phyloP scores from a whole-genome alignment of 1,284 basidiomycete genomes.

The Cryptococcus sp. region DNA sequence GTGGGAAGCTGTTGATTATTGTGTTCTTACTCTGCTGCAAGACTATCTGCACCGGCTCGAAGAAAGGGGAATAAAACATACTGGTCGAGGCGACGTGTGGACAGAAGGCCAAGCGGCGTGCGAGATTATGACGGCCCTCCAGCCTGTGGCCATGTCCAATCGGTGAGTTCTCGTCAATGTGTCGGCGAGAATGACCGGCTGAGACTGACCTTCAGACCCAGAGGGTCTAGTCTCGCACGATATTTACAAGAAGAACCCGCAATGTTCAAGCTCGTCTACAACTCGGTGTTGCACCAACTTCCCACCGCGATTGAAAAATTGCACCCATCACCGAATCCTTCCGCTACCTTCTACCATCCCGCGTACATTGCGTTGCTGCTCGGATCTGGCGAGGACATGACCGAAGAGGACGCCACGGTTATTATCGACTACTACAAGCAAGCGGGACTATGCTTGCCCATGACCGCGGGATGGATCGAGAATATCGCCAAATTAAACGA shows the following conservation, averaged over 20 bases:
- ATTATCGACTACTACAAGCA: conserved; percentile 56
- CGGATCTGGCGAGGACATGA: conserved; percentile 48
- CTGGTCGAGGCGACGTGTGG: conserved; percentile 37
- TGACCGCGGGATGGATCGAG: conserved; percentile 55
- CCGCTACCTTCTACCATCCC: conserved; percentile 42
- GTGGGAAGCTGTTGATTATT: conserved; percentile 46
- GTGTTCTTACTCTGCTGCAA: conserved; percentile 45
- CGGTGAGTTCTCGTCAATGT: conserved; percentile 1
- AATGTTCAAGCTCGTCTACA: conserved; percentile 15
- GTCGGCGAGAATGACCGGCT: not conserved
- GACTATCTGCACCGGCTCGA: conserved; percentile 38
- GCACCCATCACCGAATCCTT: conserved; percentile 30
- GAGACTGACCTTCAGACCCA: not conserved
- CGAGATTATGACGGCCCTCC: conserved; percentile 37
- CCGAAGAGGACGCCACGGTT: conserved; percentile 48
- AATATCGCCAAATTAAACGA: conserved; percentile 54
- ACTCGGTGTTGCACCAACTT: conserved; percentile 37
- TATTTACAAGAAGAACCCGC: too few species aligned
- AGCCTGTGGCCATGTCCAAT: conserved; percentile 17
- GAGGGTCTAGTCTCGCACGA: not conserved
- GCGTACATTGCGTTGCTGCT: conserved; percentile 51
- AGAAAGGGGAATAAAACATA: conserved; percentile 14
- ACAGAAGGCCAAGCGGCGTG: conserved; percentile 42
- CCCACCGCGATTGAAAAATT: conserved; percentile 41
- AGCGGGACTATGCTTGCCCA: conserved; percentile 55